Percentiles rank a stretch among this genome's conserved stretches.
Conservation (phyloP, 2,329 filamentous ascomycete species). For the Uncinocarpus reesii region DNA sequence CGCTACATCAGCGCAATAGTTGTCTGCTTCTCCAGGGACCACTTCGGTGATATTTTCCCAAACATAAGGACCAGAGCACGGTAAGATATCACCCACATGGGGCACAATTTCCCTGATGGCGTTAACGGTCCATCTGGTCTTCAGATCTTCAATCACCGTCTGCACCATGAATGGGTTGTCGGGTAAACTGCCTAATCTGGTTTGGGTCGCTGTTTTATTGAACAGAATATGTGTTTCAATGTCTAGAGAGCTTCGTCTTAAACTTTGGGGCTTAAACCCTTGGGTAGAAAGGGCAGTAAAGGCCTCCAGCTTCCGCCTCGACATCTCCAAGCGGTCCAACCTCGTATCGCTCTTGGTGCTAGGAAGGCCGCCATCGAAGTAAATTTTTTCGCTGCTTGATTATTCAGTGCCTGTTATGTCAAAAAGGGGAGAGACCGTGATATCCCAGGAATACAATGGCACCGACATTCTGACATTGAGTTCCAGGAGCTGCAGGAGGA, state of each 20-base stretch:
- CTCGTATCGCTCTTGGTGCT: slow-evolving; percentile 53
- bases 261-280: slow-evolving; percentile 21
- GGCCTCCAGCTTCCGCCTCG: slow-evolving; percentile 46
- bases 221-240: slow-evolving; percentile 23
- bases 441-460: slow-evolving; percentile 4
- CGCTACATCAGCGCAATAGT: slow-evolving; percentile 61
- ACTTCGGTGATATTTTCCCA: slow-evolving; percentile 42
- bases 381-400: slow-evolving; percentile 52
- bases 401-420: slow-evolving; percentile 1
- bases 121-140: slow-evolving; percentile 34
- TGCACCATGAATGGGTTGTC: slow-evolving; percentile 65
- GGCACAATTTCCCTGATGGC: slow-evolving; percentile 20
- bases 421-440: too few species aligned
- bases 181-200: slow-evolving; percentile 33
- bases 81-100: slow-evolving; percentile 26
- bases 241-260: slow-evolving; percentile 4
- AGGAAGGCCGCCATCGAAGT: slow-evolving; percentile 79
- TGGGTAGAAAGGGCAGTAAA: slow-evolving; percentile 34
- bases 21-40: slow-evolving; percentile 76
- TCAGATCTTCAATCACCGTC: slow-evolving; percentile 61
- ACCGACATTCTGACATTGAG: slow-evolving; percentile 54
- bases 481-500: slow-evolving; percentile 50
- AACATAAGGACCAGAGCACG: slow-evolving; percentile 17
- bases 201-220: slow-evolving; percentile 19
- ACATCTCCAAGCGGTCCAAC: slow-evolving; percentile 49